Evolutionary conservation across 2,329 filamentous ascomycete species (phyloP), one percentile per base, ranked within the genome.

Genomic region (Diaporthe ilicicola): DNA sequence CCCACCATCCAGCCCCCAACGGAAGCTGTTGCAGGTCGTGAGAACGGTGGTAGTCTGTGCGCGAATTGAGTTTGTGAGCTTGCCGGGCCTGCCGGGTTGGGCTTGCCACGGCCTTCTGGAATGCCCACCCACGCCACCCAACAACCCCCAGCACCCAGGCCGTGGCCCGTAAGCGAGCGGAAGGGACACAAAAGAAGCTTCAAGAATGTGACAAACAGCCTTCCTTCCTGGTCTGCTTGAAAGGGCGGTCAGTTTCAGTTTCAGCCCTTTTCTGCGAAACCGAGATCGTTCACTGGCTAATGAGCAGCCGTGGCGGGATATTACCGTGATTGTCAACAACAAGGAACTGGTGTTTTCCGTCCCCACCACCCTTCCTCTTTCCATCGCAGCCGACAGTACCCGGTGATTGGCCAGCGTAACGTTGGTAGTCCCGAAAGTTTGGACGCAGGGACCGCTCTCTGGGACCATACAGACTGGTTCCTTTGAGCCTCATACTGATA

Each of bases 401-500:
- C 8, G 59, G 44, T 64, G 59, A 64, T 64, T 64, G 59, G 59
- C 27, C 44, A 34, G 44, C 5, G 44, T 19, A 34, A 50, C 29
- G 13, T 27, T 64, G 59, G 59, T 64, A 50, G 59, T 64, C 59
- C 59, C 59, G 59, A 64, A 64, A 50, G 44, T 64, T 64, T 64
- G 59, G 59, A 50, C 59, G 59, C 59, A 50, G 59, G 44, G 59
- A 48, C 59, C 59, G 42, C 59, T 24, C 34, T 44, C 44, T 64
- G 59, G 59, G 44, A 50, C 59, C 59, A 64, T 50, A 64, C 59
- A 64, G 59, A 64, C 59, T 64, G 42, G 44, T 12, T 37, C 44
- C 59, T 68, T 70, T 71, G 46, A 67, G 69, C 69, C 69, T 56
- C 69, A 67, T 37, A 29, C n/a, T 64, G 44, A 64, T 64, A 44